Percentiles rank a stretch among this genome's conserved stretches.
phyloP scores from a whole-genome alignment of 192 early-diverging fungal species.

The Mycoemilia scoparia region DNA sequence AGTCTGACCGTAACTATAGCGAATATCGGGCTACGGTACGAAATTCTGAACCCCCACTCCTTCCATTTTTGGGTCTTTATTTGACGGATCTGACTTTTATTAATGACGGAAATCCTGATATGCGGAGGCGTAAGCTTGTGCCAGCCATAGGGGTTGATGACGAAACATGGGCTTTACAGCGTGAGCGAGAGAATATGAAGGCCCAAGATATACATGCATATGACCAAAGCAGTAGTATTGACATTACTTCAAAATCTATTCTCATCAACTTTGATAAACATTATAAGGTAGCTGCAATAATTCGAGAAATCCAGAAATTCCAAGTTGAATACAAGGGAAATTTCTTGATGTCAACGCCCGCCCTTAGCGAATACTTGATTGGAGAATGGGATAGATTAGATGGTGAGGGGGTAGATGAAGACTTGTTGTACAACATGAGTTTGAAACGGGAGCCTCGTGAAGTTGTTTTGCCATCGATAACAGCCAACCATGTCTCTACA shows the following conservation, averaged over 20 bases:
- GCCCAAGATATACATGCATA: conserved; percentile 4
- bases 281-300: conserved; percentile 35
- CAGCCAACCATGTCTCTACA: background rate
- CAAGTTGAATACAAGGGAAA: conserved; percentile 50
- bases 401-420: conserved; percentile 19
- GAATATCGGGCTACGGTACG: conserved; percentile 30
- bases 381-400: conserved; percentile 22
- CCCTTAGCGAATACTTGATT: conserved; percentile 24
- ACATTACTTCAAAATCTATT: conserved; percentile 14
- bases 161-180: background rate
- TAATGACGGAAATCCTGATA: conserved; percentile 55
- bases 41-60: conserved; percentile 36
- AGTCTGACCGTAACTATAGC: conserved; percentile 46
- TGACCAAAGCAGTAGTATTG: conserved; percentile 12
- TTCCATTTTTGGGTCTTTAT: conserved; percentile 66
- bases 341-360: conserved; percentile 27
- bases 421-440: conserved; percentile 22
- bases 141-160: background rate
- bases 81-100: conserved; percentile 70
- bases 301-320: conserved; percentile 57
- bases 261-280: conserved; percentile 77
- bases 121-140: too few species aligned
- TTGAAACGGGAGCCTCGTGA: conserved; percentile 20
- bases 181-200: background rate
- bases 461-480: background rate